Evolutionary conservation across 306 rosid genomes (phyloP).

Genomic region (Alnus glutinosa): DNA sequence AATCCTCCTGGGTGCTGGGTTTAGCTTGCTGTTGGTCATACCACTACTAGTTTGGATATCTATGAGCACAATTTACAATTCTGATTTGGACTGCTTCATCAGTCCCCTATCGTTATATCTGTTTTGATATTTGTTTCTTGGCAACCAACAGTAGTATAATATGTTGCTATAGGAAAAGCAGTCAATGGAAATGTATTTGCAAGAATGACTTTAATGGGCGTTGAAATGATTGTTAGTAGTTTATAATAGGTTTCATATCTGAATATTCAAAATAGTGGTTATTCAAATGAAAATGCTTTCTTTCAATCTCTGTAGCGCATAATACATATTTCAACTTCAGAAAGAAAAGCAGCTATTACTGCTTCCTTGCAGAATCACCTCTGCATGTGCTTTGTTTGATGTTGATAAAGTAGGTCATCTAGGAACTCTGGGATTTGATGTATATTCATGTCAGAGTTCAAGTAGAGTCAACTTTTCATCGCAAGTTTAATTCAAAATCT

Average conservation of each 20-base stretch:
- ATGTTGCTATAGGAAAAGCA: background rate
- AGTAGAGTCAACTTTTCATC: background rate
- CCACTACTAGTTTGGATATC: background rate
- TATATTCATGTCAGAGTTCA: background rate
- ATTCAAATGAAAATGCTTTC: background rate
- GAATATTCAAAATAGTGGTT: background rate
- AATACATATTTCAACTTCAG: background rate
- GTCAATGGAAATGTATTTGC: background rate
- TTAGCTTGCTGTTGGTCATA: background rate
- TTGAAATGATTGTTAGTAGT: background rate
- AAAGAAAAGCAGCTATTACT: background rate
- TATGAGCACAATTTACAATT: background rate
- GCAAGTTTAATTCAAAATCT: constrained; percentile 4
- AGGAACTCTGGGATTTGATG: constrained; percentile 2
- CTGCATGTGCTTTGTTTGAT: background rate
- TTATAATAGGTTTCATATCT: background rate
- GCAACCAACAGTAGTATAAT: background rate
- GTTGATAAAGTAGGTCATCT: background rate
- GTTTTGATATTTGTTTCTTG: background rate
- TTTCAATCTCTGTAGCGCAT: background rate
- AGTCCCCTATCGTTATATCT: too few relatives aligned
- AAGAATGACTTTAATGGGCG: background rate
- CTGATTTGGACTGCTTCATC: background rate
- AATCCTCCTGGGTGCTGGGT: background rate
- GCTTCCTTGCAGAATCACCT: background rate